A percentile compares a stretch with the other conserved stretches of the same genome.
Evolutionary conservation across 768 basidiomycete species (phyloP).

Genomic region (Hypholoma fasciculare): DNA sequence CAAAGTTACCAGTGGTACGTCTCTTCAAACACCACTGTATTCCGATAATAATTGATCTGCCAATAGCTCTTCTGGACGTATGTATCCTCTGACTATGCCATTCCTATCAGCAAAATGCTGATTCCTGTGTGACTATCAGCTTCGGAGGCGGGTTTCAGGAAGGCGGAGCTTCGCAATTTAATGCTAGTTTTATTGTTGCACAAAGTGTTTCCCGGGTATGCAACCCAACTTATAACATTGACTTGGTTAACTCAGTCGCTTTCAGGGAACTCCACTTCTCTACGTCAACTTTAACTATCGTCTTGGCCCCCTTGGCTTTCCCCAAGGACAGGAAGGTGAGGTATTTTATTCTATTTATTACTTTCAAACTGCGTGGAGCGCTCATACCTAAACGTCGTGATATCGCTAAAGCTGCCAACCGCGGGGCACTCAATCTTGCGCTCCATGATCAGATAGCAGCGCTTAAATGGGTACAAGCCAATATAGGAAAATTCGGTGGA

Average conservation of each 20-base stretch:
- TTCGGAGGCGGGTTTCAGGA: conserved; percentile 34
- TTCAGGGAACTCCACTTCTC: conserved; percentile 42
- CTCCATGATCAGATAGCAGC: conserved; percentile 46
- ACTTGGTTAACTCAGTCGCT: not conserved
- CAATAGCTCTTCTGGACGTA: conserved; percentile 42
- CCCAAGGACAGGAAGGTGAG: conserved; percentile 37
- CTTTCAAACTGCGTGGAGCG: too few relatives aligned
- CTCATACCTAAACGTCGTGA: not conserved
- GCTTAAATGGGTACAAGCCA: conserved; percentile 55
- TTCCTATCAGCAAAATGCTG: not conserved
- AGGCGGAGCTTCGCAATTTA: conserved; percentile 27
- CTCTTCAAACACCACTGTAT: too few relatives aligned
- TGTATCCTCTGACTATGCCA: not conserved
- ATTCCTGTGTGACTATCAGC: conserved; percentile 12
- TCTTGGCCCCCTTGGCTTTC: conserved; percentile 46
- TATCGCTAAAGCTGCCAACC: conserved; percentile 27
- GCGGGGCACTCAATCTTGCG: conserved; percentile 43
- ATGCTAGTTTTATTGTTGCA: conserved; percentile 34
- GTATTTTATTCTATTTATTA: not conserved
- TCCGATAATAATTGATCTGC: conserved; percentile 1
- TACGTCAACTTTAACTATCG: conserved; percentile 42
- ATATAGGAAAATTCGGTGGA: conserved; percentile 63
- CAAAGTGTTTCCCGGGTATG: conserved; percentile 37
- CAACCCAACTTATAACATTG: not conserved
- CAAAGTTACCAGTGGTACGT: conserved; percentile 40